Base-by-base conservation (phyloP, 2,329 filamentous ascomycete species). In the Calonectria naviculata region DNA sequence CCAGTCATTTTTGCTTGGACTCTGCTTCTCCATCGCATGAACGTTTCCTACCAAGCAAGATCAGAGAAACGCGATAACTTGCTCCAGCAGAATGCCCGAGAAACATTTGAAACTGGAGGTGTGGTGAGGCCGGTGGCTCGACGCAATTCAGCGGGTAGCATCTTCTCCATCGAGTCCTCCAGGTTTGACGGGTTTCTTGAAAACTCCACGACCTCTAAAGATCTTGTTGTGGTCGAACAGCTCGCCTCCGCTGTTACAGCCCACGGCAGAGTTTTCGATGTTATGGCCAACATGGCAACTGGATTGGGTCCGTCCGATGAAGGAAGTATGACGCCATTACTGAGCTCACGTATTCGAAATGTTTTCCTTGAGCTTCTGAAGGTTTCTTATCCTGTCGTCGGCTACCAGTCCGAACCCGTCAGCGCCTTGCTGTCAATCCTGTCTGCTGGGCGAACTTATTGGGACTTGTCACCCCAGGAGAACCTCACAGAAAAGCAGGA, bases 1-100 rank as follows among this genome's bases (percentile, higher is more conserved):
- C 94, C 94, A 1, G 91, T 94, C 21, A 89, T 94, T 24, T 93
- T 97, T 75, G 90, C 93, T 4, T 98, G 95, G 95, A 91, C 92
- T 5, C 86, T 96, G 58, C 89, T 98, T 29, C 86, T 95, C 12
- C 90, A 93, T 77, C 88, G 89, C 29, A 90, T 97, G 84, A 90
- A 91, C 74, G 84, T 90, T 47, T 89, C 89, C 15, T 93, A 91
- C 74, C 87, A 90, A 68, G 87, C 86, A 62, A 87, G 92, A 54
- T 90, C 89, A 44, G 91, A 93, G 79, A 87, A 88, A 69, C 84
- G 89, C 58, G 89, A 91, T 74, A 83, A 89, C 31, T 81, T 89
- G 19, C 85, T 91, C 64, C 89, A 91, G 72, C 88, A 91, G 77
- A 88, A 87, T 71, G 88, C 89, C 0, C 86, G 89, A 52, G 89